phyloP scores from a whole-genome alignment of 2,329 filamentous ascomycete species.

The Scedosporium apiospermum region DNA sequence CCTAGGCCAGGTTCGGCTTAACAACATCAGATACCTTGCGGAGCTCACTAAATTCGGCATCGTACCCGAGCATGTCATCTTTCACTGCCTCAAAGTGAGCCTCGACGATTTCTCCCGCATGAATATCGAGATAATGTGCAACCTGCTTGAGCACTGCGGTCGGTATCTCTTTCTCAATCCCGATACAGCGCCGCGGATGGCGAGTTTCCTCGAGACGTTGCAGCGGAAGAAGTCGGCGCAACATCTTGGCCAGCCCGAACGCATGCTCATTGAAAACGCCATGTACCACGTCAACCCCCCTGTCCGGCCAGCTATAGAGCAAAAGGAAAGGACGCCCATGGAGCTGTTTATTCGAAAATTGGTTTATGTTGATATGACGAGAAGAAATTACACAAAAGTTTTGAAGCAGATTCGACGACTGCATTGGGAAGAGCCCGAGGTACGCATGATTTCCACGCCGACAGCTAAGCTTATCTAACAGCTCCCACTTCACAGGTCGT shows the following conservation, averaged over 20 bases:
- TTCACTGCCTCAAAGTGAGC: conserved; percentile 96
- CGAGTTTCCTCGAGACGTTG: conserved; percentile 85
- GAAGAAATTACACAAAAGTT: conserved; percentile 86
- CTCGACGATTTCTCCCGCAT: conserved; percentile 96
- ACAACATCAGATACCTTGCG: conserved; percentile 94
- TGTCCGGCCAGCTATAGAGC: conserved; percentile 83
- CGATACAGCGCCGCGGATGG: conserved; percentile 88
- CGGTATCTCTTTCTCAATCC: conserved; percentile 87
- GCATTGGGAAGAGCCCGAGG: conserved; percentile 92
- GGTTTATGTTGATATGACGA: conserved; percentile 87
- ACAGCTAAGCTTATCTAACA: neutral
- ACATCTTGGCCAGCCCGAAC: conserved; percentile 89
- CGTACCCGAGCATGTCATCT: conserved; percentile 96
- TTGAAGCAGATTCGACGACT: conserved; percentile 90
- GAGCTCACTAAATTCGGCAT: conserved; percentile 97
- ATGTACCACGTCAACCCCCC: conserved; percentile 97
- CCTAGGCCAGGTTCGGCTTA: conserved; percentile 81
- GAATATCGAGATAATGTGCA: conserved; percentile 98
- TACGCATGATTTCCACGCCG: conserved; percentile 20
- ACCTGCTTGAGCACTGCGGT: conserved; percentile 91
- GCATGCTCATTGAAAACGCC: conserved; percentile 97
- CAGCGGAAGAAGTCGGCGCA: conserved; percentile 94
- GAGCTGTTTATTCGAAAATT: conserved; percentile 90
- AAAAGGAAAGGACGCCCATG: conserved; percentile 90
- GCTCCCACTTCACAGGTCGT: conserved; percentile 44